Evolutionary conservation across 805 yeast genomes (phyloP).

Genomic region (Nakazawaea peltata): DNA sequence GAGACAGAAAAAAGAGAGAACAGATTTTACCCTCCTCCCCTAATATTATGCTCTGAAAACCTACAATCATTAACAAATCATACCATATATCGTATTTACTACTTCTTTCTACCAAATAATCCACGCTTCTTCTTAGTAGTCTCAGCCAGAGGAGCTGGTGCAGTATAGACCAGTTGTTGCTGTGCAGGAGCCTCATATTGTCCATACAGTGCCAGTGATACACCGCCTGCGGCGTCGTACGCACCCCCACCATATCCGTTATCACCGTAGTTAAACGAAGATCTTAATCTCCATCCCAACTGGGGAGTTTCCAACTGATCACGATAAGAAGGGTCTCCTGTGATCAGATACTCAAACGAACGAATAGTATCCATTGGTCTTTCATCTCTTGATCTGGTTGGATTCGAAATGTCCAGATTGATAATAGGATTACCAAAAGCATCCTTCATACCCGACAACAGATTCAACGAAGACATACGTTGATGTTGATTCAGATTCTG

Average conservation of each 20-base stretch:
- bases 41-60: no score
- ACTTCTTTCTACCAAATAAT: constrained; percentile 59
- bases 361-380: constrained; percentile 96
- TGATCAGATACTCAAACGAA: constrained; percentile 86
- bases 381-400: constrained; percentile 89
- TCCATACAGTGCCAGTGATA: constrained; percentile 1
- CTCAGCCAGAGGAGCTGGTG: constrained; percentile 35
- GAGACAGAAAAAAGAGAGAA: no score
- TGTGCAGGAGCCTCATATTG: constrained; percentile 7
- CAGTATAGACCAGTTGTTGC: constrained; percentile 48
- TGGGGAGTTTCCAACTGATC: constrained; percentile 74
- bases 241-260: no score
- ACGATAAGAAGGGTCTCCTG: constrained; percentile 75
- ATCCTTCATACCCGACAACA: constrained; percentile 57
- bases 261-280: constrained; percentile 47
- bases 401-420: constrained; percentile 84
- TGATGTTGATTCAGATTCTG: constrained; percentile 26
- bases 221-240: constrained; percentile 7
- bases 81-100: constrained; percentile 10
- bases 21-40: no score
- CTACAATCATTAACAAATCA: background rate
- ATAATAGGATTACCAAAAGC: constrained; percentile 78
- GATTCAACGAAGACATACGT: constrained; percentile 25
- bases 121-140: constrained; percentile 73
- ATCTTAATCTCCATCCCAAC: constrained; percentile 82